Evolutionary conservation across 2,329 filamentous ascomycete genomes (phyloP).

Genomic region (Dothideomycetidae sp.): DNA sequence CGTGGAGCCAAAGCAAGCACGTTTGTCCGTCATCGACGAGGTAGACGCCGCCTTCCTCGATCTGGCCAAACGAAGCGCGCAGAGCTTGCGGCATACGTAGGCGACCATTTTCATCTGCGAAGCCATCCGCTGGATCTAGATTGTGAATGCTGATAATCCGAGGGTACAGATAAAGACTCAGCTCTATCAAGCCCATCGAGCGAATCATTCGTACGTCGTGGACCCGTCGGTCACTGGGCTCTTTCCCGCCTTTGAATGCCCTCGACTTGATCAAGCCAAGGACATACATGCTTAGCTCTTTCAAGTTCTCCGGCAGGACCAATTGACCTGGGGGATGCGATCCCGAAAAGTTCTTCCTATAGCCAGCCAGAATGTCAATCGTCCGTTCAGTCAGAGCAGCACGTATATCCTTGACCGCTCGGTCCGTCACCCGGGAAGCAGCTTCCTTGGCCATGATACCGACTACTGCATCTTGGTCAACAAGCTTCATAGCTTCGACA

Average conservation of each 20-base stretch:
- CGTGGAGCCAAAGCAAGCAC: constrained; percentile 82
- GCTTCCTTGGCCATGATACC: constrained; percentile 86
- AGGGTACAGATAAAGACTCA: constrained; percentile 88
- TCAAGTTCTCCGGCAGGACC: constrained; percentile 87
- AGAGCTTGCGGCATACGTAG: constrained; percentile 68
- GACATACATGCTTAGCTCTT: constrained; percentile 95
- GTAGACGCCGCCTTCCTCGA: constrained; percentile 89
- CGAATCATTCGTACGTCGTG: constrained; percentile 86
- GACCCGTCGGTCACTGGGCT: constrained; percentile 78
- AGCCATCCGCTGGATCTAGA: constrained; percentile 73
- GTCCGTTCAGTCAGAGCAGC: constrained; percentile 76
- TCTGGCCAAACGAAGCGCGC: constrained; percentile 70
- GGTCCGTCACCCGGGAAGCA: constrained; percentile 65
- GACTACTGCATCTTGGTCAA: constrained; percentile 90
- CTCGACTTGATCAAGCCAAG: constrained; percentile 78
- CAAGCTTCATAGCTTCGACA: constrained; percentile 73
- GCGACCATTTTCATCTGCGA: constrained; percentile 82
- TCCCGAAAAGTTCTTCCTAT: constrained; percentile 83
- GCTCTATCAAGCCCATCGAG: constrained; percentile 70
- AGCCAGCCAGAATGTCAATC: constrained; percentile 80
- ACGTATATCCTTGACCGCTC: constrained; percentile 71
- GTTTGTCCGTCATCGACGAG: constrained; percentile 90
- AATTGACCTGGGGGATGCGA: constrained; percentile 81
- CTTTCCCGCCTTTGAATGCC: constrained; percentile 81
- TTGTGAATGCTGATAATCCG: constrained; percentile 87